Evolutionary conservation across 2,329 filamentous ascomycete genomes (phyloP), one percentile per base, ranked within the genome.

Genomic region (Penicillium frequentans): DNA sequence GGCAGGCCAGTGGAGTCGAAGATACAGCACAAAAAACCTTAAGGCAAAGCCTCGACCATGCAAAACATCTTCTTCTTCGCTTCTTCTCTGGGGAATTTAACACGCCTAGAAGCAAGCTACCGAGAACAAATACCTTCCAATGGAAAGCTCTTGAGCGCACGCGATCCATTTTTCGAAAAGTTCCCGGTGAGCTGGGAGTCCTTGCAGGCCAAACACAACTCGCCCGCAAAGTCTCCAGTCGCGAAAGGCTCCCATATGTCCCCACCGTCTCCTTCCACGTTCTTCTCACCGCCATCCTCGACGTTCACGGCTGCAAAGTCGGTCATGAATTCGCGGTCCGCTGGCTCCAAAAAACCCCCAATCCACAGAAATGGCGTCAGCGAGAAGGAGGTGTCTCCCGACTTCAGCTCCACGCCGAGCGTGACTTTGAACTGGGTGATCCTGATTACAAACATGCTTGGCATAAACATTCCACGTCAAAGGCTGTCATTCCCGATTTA

Each of bases 201-300:
- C 49, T 73, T 26, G 66, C 68, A 55, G 51, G 55, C n/a, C 48
- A 68, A 10, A 56, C 61, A 23, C 61, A 61, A 7, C 55, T 63
- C 59, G 59, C 59, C 21, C 43, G 49, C 29, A 35, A 50, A 21
- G 44, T 54, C 19, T 55, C 49, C 48, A 46, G 55, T 14, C 65
- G 55, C 31, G 60, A 68, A 45, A 61, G 61, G 24, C 39, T 69
- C 31, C 64, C 65, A 19, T 64, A 66, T 54, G 65, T 78, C 27
- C 68, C 74, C 13, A 64, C 75, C 0, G 65, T 68, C 3, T 70
- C 79, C 6, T 85, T 86, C 74, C 81, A 85, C 58, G 64, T 67
- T 19, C 59, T 86, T 7, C 79, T 89, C 7, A 74, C 79, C 44
- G 83, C 81, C n/a, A 74, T 86, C 9, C 79, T 83, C 3, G 76